Percentiles rank a stretch among this genome's conserved stretches.
These are phyloP conservation scores for Lavandula angustifolia DNA, from an alignment of 257 asterid genomes.

Conservation along the genomic window DNA sequence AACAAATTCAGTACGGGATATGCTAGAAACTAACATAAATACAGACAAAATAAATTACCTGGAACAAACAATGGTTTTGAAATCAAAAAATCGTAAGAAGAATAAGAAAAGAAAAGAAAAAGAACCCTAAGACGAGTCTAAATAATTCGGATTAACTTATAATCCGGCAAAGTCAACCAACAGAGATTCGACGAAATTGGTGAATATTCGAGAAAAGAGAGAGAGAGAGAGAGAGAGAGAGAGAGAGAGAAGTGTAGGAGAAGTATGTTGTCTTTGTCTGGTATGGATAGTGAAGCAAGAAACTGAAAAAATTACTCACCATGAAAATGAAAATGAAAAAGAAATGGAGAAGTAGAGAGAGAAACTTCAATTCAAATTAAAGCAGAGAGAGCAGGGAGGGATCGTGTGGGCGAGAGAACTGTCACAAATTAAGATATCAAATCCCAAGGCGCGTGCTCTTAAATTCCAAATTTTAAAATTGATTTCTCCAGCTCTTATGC, in stretches of 20 bases:
- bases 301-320: constrained; percentile 14
- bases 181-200: constrained; percentile 15
- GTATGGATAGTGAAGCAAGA: constrained; percentile 20
- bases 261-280: constrained; percentile 33
- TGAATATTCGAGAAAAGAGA: background rate
- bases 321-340: background rate
- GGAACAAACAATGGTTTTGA: constrained; percentile 25
- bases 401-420: constrained; percentile 5
- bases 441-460: background rate
- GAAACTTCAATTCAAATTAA: constrained; percentile 38
- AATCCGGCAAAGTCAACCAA: constrained; percentile 33
- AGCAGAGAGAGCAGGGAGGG: constrained; percentile 20
- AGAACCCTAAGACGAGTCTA: constrained; percentile 31
- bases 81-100: constrained; percentile 15
- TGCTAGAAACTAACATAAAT: constrained; percentile 10
- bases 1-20: constrained; percentile 11
- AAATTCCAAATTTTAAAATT: no score
- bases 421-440: background rate
- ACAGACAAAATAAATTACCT: constrained; percentile 25
- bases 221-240: no score
- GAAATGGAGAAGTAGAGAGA: constrained; percentile 19
- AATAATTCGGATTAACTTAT: constrained; percentile 11
- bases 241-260: constrained; percentile 24
- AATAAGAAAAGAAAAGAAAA: background rate
- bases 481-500: background rate